phyloP scores from a whole-genome alignment of 176 grass and related monocot genomes.

The Lolium perenne region DNA sequence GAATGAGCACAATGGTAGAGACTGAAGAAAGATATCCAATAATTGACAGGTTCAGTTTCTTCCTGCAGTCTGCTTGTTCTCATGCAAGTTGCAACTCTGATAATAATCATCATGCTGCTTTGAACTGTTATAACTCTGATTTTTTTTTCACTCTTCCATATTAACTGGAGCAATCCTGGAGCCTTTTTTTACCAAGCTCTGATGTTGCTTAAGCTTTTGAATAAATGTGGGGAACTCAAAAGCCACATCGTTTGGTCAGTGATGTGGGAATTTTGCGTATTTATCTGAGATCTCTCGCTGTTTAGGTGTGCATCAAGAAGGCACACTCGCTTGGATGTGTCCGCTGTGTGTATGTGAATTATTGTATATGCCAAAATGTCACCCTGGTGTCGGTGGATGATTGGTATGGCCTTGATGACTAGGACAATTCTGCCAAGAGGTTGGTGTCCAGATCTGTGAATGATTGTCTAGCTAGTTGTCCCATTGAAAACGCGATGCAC shows the following conservation, averaged over 20 bases:
- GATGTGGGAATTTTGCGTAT: not conserved
- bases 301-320: not conserved
- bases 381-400: not conserved
- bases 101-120: not conserved
- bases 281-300: not conserved
- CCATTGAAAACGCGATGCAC: not conserved
- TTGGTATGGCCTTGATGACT: not conserved
- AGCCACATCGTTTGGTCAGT: not conserved
- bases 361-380: not conserved
- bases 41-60: conserved; percentile 1
- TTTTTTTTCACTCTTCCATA: not conserved
- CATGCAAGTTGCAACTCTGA: not conserved
- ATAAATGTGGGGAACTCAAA: conserved; percentile 6
- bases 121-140: not conserved
- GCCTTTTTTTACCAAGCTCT: not conserved
- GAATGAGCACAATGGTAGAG: conserved; percentile 5
- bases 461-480: not conserved
- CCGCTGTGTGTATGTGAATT: not conserved
- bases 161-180: not conserved
- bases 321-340: not conserved
- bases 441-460: not conserved
- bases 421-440: not conserved
- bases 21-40: conserved; percentile 1
- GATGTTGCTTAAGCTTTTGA: not conserved
- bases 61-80: not conserved